These are phyloP conservation scores for Linum tenue DNA, from an alignment of 345 rosid genomes.

Conservation along the genomic window DNA sequence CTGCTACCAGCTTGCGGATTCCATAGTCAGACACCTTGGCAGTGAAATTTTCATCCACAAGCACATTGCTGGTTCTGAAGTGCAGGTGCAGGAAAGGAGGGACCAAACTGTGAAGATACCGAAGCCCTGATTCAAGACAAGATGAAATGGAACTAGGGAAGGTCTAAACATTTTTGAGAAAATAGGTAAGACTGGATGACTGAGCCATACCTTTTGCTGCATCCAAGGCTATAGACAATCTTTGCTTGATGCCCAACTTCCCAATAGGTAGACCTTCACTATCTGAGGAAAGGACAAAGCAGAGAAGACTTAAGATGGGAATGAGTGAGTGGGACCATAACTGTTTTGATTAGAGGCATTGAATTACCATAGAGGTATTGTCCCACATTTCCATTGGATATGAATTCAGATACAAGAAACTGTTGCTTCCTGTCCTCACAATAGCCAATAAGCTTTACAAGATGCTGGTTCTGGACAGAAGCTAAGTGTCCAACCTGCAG, in stretches of 20 bases:
- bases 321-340: too few species aligned
- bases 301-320: too few species aligned
- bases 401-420: slow-evolving; percentile 31
- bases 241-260: slow-evolving; percentile 29
- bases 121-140: slow-evolving; percentile 29
- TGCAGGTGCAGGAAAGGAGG: slow-evolving; percentile 41
- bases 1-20: slow-evolving; percentile 18
- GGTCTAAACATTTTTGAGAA: not conserved
- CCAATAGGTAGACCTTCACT: slow-evolving; percentile 34
- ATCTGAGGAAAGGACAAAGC: slow-evolving; percentile 15
- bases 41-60: too few species aligned
- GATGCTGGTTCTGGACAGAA: slow-evolving; percentile 26
- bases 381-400: slow-evolving; percentile 35
- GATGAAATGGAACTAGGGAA: not conserved
- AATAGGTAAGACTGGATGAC: not conserved
- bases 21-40: slow-evolving; percentile 30
- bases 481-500: slow-evolving; percentile 31
- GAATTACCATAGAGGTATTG: slow-evolving; percentile 31
- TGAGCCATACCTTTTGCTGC: slow-evolving; percentile 32
- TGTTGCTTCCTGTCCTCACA: slow-evolving; percentile 30
- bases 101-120: slow-evolving; percentile 37
- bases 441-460: slow-evolving; percentile 34
- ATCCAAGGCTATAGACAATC: slow-evolving; percentile 31
- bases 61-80: slow-evolving; percentile 32
- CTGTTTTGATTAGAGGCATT: too few species aligned